A percentile compares a stretch with the other conserved stretches of the same genome.
phyloP scores from a whole-genome alignment of 257 asterid species.

The Solanum chilense region DNA sequence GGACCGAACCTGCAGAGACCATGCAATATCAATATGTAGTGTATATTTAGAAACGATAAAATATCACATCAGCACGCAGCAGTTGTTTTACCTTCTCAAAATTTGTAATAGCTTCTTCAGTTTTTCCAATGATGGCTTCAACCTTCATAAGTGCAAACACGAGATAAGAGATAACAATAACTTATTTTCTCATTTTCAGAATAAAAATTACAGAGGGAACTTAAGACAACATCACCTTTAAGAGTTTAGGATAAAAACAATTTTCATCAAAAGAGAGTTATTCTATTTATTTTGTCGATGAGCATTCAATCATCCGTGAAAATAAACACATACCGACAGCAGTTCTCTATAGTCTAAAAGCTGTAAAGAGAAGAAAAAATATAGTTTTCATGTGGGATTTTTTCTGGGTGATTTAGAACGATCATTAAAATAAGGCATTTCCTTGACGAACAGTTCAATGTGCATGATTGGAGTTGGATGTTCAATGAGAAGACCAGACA shows the following conservation, averaged over 20 bases:
- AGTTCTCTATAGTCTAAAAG: neutral
- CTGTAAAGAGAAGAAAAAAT: neutral
- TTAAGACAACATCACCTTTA: neutral
- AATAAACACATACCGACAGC: neutral
- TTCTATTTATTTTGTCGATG: neutral
- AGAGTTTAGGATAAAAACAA: neutral
- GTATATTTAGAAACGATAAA: neutral
- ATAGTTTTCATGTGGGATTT: neutral
- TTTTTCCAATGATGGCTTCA: conserved; percentile 78
- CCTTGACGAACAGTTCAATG: neutral
- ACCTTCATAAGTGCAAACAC: conserved; percentile 38
- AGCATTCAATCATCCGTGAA: neutral
- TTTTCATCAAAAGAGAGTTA: neutral
- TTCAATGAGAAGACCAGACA: neutral
- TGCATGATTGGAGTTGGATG: neutral
- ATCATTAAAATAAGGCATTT: neutral
- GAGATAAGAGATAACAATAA: neutral
- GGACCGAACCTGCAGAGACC: conserved; percentile 59
- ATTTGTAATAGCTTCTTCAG: conserved; percentile 81
- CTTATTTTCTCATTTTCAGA: neutral
- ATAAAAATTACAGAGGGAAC: neutral
- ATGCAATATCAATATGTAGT: neutral
- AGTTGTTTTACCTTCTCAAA: conserved; percentile 66
- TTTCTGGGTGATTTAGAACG: neutral
- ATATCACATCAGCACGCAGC: neutral